Base-by-base conservation (phyloP, 2,329 filamentous ascomycete species). In the Paraconiothyrium sp. region DNA sequence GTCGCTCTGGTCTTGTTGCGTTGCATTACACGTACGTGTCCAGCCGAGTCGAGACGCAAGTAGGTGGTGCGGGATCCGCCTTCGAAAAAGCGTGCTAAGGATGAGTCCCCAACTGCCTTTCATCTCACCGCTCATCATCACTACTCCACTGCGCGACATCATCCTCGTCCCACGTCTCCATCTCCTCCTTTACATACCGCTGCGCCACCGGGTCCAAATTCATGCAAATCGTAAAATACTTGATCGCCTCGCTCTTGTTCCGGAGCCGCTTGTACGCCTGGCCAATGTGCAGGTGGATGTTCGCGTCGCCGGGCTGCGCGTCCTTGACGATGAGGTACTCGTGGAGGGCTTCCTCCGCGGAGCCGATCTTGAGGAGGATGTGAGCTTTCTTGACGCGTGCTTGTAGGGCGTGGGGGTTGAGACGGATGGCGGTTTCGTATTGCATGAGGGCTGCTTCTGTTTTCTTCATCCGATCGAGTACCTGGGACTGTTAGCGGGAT, bases 131-230 rank as follows among this genome's bases (percentile, higher is more conserved):
- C 20, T 77, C 74, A 35, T 76, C 75, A n/a, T 74, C 76, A 61
- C 73, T 76, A 52, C 73, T 75, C 72, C 71, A 74, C 2, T 64
- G 70, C 3, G 63, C 76, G 59, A 84, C 84, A 24, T 87, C 85
- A 62, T 92, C 90, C 59, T 93, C 90, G 72, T 97, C 93, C 60
- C 98, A 86, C 70, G 90, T 90, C 82, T 98, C 94, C 82, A 99
- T 97, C 20, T 93, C 93, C 77, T 97, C 93, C 80, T 98, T 99
- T 80, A 99, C 97, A 78, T 93, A 91, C 65, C 92, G 90, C 67
- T 92, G 93, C 71, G 94, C 94, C 89, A 98, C 98, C 34, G 94
- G 95, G 83, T 99, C 95, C 73, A 99, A 82, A 79, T 97, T 97
- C 74, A 98, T 83, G 20, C 95, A 95, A 77, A 94, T 94, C 7